phyloP scores from a whole-genome alignment of 1,139 yeast genomes.

The Taiozyma onychis region DNA sequence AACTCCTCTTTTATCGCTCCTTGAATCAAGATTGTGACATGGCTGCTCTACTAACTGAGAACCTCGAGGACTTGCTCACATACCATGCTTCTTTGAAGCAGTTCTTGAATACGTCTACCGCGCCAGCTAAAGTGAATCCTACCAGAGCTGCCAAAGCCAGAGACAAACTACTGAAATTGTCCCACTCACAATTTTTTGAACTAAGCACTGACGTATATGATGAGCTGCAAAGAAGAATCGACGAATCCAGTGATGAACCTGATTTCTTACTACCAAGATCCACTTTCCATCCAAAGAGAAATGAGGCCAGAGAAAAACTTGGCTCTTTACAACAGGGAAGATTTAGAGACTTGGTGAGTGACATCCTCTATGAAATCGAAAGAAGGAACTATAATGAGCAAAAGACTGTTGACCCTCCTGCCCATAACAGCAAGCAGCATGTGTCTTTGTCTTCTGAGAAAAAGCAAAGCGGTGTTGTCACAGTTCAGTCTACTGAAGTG shows the following conservation, averaged over 20 bases:
- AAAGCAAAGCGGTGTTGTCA: constrained; percentile 17
- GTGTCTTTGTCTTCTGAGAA: not conserved
- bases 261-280: constrained; percentile 63
- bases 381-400: constrained; percentile 54
- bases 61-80: constrained; percentile 11
- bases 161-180: constrained; percentile 74
- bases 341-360: constrained; percentile 87
- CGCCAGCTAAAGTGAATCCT: constrained; percentile 28
- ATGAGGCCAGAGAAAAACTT: constrained; percentile 91
- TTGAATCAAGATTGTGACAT: not conserved
- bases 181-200: constrained; percentile 82
- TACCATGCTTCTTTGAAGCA: constrained; percentile 21
- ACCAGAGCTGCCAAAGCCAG: constrained; percentile 73
- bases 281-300: constrained; percentile 87
- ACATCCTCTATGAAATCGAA: constrained; percentile 81
- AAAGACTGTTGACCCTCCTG: not conserved
- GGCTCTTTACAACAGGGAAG: constrained; percentile 78
- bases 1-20: too few species aligned
- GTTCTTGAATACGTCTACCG: constrained; percentile 19
- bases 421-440: not conserved
- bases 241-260: constrained; percentile 45
- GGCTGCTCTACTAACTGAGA: constrained; percentile 2
- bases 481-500: constrained; percentile 54
- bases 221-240: constrained; percentile 73
- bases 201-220: constrained; percentile 91